Evolutionary conservation across 441 rosid genomes (phyloP).

Genomic region (Mallotus japonicus): DNA sequence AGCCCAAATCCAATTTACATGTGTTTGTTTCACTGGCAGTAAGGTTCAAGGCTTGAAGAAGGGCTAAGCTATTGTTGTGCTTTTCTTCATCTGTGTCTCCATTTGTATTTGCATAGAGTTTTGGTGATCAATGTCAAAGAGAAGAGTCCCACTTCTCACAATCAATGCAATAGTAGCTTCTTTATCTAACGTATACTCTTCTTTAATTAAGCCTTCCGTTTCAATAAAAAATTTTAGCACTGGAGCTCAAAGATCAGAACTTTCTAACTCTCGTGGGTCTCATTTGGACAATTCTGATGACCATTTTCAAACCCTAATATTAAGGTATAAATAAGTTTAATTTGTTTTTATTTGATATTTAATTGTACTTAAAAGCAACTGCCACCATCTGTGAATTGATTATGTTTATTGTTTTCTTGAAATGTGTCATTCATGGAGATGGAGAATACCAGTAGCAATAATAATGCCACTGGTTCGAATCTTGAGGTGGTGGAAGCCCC

Average conservation of each 20-base stretch:
- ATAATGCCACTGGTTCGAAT: no score
- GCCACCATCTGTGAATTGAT: no score
- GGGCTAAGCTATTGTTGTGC: background rate
- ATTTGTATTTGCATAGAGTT: background rate
- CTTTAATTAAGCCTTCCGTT: constrained; percentile 21
- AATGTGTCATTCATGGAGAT: no score
- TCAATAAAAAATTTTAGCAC: constrained; percentile 35
- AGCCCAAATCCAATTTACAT: no score
- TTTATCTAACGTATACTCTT: constrained; percentile 36
- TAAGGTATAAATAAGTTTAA: no score
- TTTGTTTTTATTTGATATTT: no score
- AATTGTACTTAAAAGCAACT: no score
- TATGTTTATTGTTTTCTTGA: no score
- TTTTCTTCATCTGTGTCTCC: no score
- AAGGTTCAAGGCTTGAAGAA: constrained; percentile 6
- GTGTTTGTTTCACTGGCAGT: background rate
- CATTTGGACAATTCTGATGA: constrained; percentile 17
- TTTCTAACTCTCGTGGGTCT: constrained; percentile 26
- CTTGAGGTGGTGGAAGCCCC: no score
- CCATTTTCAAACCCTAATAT: constrained; percentile 14
- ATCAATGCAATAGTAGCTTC: constrained; percentile 27
- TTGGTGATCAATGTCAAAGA: constrained; percentile 41
- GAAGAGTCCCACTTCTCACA: constrained; percentile 31
- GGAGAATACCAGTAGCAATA: no score
- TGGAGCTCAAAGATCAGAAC: constrained; percentile 47